These are phyloP conservation scores for Zoysia japonica DNA, from an alignment of 176 grass and related monocot genomes.

Conservation along the genomic window DNA sequence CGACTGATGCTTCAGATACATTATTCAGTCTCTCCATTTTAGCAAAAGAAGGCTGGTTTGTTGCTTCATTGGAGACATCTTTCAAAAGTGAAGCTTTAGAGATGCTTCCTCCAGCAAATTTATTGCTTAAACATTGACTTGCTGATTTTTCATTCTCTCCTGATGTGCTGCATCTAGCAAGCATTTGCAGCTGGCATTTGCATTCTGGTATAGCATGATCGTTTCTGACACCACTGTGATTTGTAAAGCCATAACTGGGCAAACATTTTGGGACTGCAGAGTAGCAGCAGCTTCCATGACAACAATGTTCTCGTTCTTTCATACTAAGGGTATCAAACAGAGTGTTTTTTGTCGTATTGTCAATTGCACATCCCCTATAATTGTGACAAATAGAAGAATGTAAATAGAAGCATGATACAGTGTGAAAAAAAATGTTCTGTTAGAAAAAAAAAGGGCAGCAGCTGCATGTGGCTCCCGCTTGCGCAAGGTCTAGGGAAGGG, in stretches of 20 bases:
- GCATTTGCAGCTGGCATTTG: slow-evolving; percentile 27
- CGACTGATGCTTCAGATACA: slow-evolving; percentile 44
- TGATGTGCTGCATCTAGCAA: slow-evolving; percentile 43
- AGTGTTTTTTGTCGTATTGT: slow-evolving; percentile 35
- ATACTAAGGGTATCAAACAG: slow-evolving; percentile 41
- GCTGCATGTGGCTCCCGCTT: too few relatives aligned
- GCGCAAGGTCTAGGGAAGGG: too few relatives aligned
- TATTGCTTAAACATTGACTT: slow-evolving; percentile 62
- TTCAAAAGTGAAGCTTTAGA: slow-evolving; percentile 44
- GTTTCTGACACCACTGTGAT: slow-evolving; percentile 36
- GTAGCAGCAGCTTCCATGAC: slow-evolving; percentile 48
- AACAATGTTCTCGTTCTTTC: slow-evolving; percentile 44
- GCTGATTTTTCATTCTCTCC: slow-evolving; percentile 50
- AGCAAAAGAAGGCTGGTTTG: slow-evolving; percentile 37
- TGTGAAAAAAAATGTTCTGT: background rate
- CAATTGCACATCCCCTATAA: slow-evolving; percentile 46
- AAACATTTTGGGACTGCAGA: slow-evolving; percentile 51
- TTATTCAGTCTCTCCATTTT: slow-evolving; percentile 34
- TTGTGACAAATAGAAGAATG: slow-evolving; percentile 45
- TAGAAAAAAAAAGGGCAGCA: too few relatives aligned
- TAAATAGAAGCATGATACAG: slow-evolving; percentile 28
- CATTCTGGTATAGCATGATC: slow-evolving; percentile 40
- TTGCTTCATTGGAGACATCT: slow-evolving; percentile 53
- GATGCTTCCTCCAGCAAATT: slow-evolving; percentile 37
- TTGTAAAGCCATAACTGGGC: slow-evolving; percentile 42